Conservation (phyloP, 1,284 basidiomycete genomes). For the Trichosporon sp. region DNA sequence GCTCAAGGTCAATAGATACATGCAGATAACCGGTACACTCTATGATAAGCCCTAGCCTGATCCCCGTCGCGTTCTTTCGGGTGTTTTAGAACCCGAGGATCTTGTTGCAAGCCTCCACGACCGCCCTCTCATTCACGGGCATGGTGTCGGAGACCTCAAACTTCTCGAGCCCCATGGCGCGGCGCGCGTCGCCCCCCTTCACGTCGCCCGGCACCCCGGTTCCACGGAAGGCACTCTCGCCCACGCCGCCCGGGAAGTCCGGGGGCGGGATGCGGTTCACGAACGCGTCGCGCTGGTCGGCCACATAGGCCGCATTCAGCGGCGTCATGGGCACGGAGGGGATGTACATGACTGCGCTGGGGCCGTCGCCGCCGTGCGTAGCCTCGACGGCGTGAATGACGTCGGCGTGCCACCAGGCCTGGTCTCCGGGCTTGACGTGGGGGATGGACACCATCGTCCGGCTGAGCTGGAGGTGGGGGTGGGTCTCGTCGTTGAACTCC, state of each 20-base stretch:
- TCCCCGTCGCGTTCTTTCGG: background rate
- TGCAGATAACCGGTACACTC: background rate
- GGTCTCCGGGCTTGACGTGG: conserved; percentile 72
- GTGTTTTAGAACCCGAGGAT: conserved; percentile 27
- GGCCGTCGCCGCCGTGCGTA: conserved; percentile 64
- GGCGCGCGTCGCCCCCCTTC: conserved; percentile 58
- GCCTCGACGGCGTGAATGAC: conserved; percentile 72
- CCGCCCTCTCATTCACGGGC: conserved; percentile 33
- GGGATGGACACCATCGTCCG: conserved; percentile 75
- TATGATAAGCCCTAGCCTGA: background rate
- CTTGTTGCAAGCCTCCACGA: conserved; percentile 31
- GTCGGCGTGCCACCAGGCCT: conserved; percentile 82
- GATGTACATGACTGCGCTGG: conserved; percentile 78
- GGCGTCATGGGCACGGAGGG: conserved; percentile 72
- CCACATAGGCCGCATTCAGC: conserved; percentile 67
- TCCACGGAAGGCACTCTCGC: conserved; percentile 65
- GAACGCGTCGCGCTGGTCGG: conserved; percentile 65
- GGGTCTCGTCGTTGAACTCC: conserved; percentile 65
- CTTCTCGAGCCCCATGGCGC: conserved; percentile 49
- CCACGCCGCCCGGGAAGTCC: conserved; percentile 75
- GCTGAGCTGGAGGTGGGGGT: conserved; percentile 70
- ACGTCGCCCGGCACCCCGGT: conserved; percentile 61
- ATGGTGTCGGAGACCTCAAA: conserved; percentile 36
- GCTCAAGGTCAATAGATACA: background rate
- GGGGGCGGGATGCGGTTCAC: conserved; percentile 64